Evolutionary conservation across 2,329 filamentous ascomycete genomes (phyloP), one percentile per base, ranked within the genome.

Genomic region (Colletotrichum sidae): DNA sequence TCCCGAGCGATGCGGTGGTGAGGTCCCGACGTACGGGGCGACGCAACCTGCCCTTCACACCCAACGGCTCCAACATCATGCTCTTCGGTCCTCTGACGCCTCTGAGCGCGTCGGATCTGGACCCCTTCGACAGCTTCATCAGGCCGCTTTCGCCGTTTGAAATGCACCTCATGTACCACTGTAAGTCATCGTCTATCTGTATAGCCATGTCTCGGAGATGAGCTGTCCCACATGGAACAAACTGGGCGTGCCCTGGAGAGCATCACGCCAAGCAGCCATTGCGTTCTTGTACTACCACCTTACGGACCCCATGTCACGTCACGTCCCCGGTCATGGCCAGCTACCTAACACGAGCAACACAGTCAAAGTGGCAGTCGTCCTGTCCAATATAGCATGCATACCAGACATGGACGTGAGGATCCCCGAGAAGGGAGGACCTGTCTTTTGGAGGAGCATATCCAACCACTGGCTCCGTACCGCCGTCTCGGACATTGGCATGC

Each of bases 401-500:
- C 65, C 65, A 2, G 39, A 50, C 8, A 34, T 56, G 58, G 13
- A 41, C 9, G 3, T 65, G 2, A 49, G 56, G 9, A 47, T 62
- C 34, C 15, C 35, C 37, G 25, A 13, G 33, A 7, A 34, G 35
- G 33, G 68, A 2, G 51, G 57, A 35, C 35, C 15, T 5, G 15
- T 37, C 4, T 70, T 69, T 39, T 68, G 67, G 25, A 25, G 10
- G 4, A 50, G 46, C 15, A 65, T 70, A 46, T 42, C 50, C 9
- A 59, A 55, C 47, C 53, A 67, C 17, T 71, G 70, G 70, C 41
- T 71, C 13, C 70, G 60, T 9, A 44, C 63, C 11, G 64, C 70
- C 15, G 52, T 59, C 15, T 44, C 55, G 17, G 71, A 73, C 52
- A 33, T 34, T 2, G 71, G 70, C 17, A 71, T 72, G 69, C 61